phyloP scores from a whole-genome alignment of 2,329 filamentous ascomycete species.

The Botryotinia calthae region DNA sequence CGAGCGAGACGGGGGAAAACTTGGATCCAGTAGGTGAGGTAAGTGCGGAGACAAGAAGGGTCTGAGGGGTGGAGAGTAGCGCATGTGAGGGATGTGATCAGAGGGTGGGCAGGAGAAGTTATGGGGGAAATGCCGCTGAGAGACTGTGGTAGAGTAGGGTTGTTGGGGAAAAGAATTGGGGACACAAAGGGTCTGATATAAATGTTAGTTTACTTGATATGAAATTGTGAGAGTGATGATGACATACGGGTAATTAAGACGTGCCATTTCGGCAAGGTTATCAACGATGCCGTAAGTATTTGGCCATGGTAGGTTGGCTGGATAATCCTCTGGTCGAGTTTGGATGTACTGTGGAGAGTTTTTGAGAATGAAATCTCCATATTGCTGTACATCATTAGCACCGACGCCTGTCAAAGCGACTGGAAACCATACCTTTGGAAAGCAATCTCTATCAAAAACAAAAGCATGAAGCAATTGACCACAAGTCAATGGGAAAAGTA shows the following conservation, averaged over 20 bases:
- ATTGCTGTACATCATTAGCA: slow-evolving; percentile 39
- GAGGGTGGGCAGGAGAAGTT: slow-evolving; percentile 79
- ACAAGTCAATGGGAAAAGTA: slow-evolving; percentile 72
- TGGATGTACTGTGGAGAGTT: slow-evolving; percentile 80
- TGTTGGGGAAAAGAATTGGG: slow-evolving; percentile 79
- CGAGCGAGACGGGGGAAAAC: slow-evolving; percentile 77
- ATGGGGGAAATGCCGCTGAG: slow-evolving; percentile 72
- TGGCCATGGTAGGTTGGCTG: slow-evolving; percentile 70
- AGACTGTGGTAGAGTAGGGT: slow-evolving; percentile 62
- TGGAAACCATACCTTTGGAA: slow-evolving; percentile 53
- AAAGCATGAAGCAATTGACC: slow-evolving; percentile 75
- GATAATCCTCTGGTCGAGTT: slow-evolving; percentile 64
- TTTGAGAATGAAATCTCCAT: slow-evolving; percentile 64
- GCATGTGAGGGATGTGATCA: slow-evolving; percentile 82
- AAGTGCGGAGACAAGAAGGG: slow-evolving; percentile 84
- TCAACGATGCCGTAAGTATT: slow-evolving; percentile 73
- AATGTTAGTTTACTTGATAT: slow-evolving; percentile 28
- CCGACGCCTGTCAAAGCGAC: slow-evolving; percentile 33
- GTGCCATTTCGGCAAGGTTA: slow-evolving; percentile 76
- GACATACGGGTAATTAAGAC: slow-evolving; percentile 77
- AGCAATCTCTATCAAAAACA: slow-evolving; percentile 73
- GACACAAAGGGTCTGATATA: slow-evolving; percentile 67
- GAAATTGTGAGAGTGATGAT: slow-evolving; percentile 9
- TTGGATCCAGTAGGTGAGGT: slow-evolving; percentile 80
- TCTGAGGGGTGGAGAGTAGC: slow-evolving; percentile 84